These are phyloP conservation scores for Linnemannia hyalina DNA, from an alignment of 192 early-diverging fungal species.

Conservation along the genomic window DNA sequence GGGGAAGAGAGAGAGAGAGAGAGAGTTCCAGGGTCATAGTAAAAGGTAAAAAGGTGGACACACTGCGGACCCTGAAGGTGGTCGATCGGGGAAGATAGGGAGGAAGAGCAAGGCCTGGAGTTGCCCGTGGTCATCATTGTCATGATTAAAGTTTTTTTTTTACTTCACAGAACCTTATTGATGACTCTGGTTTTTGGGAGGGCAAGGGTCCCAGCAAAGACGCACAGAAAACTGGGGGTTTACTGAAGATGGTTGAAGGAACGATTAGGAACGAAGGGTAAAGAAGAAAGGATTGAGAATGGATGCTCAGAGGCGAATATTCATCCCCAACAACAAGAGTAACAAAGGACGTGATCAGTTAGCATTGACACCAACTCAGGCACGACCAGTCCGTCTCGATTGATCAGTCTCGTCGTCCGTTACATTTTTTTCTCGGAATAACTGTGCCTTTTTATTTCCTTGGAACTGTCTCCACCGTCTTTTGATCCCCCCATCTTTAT, in stretches of 20 bases:
- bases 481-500: neutral
- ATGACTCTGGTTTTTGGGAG: neutral
- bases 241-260: neutral
- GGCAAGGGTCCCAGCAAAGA: neutral
- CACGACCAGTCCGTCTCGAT: neutral
- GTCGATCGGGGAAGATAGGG: slow-evolving; percentile 2
- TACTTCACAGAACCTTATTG: neutral
- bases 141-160: slow-evolving; percentile 3
- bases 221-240: neutral
- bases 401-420: neutral
- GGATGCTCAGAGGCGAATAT: neutral
- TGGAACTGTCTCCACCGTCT: neutral
- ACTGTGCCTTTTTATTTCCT: neutral
- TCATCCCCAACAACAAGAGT: neutral
- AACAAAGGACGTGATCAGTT: neutral
- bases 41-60: neutral
- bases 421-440: neutral
- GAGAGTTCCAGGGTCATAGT: neutral
- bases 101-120: neutral
- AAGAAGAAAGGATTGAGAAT: neutral
- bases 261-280: neutral
- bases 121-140: slow-evolving; percentile 4
- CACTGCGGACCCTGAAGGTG: neutral
- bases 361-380: neutral
- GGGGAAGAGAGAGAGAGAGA: neutral